Conservation (phyloP, 257 asterid species). For the Solanum lignicaule region DNA sequence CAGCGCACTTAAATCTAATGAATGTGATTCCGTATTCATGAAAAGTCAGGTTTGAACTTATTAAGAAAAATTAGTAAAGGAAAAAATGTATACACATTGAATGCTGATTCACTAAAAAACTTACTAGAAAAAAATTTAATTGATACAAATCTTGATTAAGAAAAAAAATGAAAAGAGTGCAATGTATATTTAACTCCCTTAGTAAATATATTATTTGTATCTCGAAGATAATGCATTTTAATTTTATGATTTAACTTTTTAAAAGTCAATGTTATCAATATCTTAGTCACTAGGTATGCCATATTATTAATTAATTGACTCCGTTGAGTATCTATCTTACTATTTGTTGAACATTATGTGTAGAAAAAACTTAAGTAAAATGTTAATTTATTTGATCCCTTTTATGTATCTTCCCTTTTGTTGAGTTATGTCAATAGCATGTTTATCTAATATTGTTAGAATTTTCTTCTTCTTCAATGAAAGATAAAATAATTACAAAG, state of each 20-base stretch:
- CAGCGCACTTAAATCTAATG: not conserved
- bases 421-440: not conserved
- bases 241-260: too few species aligned
- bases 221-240: not conserved
- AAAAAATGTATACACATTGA: not conserved
- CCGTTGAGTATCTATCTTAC: too few species aligned
- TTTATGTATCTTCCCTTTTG: not conserved
- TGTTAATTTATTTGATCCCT: not conserved
- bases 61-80: not conserved
- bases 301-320: too few species aligned
- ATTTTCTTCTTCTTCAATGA: not conserved
- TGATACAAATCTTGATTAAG: not conserved
- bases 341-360: not conserved
- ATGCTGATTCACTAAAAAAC: not conserved
- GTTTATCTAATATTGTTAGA: not conserved
- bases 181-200: too few species aligned
- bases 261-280: too few species aligned
- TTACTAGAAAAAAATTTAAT: too few species aligned
- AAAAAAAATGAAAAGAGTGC: not conserved
- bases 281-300: too few species aligned
- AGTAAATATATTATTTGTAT: too few species aligned
- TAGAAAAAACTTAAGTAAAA: too few species aligned
- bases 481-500: too few species aligned
- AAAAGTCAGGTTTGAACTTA: too few species aligned
- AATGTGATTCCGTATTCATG: not conserved